Percentiles rank a stretch among this genome's conserved stretches.
Evolutionary conservation across 2,329 filamentous ascomycete species (phyloP).

Genomic region (Microsporum ferrugineum): DNA sequence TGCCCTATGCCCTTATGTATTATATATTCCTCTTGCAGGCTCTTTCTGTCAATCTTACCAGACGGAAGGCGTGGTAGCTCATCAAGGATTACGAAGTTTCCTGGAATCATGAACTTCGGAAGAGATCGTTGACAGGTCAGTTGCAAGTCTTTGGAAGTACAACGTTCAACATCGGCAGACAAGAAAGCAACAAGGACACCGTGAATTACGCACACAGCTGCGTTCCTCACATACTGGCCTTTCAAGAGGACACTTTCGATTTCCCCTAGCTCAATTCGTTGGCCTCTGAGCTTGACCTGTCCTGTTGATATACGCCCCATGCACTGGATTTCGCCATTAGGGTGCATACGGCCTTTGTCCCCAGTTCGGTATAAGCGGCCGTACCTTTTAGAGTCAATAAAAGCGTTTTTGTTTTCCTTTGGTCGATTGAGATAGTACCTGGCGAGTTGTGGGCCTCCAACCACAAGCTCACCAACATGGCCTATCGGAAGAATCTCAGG

Average conservation of each 20-base stretch:
- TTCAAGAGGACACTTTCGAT: constrained; percentile 63
- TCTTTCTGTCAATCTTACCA: constrained; percentile 67
- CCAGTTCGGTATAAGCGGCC: constrained; percentile 73
- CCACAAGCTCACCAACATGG: constrained; percentile 63
- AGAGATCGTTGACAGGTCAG: constrained; percentile 61
- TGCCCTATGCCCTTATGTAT: constrained; percentile 17
- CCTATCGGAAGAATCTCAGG: constrained; percentile 52
- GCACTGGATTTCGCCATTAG: constrained; percentile 65
- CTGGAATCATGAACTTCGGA: constrained; percentile 71
- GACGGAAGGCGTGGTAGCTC: constrained; percentile 66
- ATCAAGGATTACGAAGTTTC: constrained; percentile 53
- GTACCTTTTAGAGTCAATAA: constrained; percentile 52
- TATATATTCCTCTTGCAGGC: constrained; percentile 46
- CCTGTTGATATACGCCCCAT: constrained; percentile 67
- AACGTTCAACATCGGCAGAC: constrained; percentile 38
- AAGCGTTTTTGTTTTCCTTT: constrained; percentile 60
- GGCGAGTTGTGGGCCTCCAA: constrained; percentile 72
- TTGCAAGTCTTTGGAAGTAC: constrained; percentile 39
- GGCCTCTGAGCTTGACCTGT: constrained; percentile 77
- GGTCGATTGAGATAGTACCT: constrained; percentile 69
- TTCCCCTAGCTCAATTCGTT: constrained; percentile 74
- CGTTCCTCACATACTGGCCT: constrained; percentile 51
- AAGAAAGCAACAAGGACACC: constrained; percentile 66
- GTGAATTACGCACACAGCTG: constrained; percentile 55
- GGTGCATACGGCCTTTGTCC: constrained; percentile 61